Evolutionary conservation across 1,284 basidiomycete species (phyloP).

Genomic region (Cutaneotrichosporon sp.): DNA sequence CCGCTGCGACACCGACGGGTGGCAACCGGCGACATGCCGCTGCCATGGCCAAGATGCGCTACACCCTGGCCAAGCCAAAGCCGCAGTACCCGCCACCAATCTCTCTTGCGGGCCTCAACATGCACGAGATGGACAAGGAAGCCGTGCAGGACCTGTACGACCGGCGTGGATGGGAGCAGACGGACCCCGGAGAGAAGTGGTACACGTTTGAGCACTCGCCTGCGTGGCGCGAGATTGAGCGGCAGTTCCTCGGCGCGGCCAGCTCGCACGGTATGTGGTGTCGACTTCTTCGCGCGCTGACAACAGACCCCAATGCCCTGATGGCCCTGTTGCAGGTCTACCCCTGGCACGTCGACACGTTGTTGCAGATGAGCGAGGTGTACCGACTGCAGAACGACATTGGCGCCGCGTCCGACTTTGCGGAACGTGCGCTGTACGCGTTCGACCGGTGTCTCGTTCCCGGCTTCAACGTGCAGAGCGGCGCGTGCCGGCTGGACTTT

Average conservation of each 20-base stretch:
- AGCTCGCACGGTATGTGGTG: constrained; percentile 63
- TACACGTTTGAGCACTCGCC: constrained; percentile 82
- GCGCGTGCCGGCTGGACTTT: constrained; percentile 77
- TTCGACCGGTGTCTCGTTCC: constrained; percentile 82
- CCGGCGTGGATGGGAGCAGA: constrained; percentile 50
- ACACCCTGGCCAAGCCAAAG: constrained; percentile 44
- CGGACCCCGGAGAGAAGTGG: constrained; percentile 60
- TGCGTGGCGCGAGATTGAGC: constrained; percentile 71
- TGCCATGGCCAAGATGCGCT: constrained; percentile 27
- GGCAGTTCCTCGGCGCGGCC: constrained; percentile 72
- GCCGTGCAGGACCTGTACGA: constrained; percentile 54
- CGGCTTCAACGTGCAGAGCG: constrained; percentile 72
- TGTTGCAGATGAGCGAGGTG: constrained; percentile 72
- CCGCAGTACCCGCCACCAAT: constrained; percentile 48
- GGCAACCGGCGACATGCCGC: constrained; percentile 26
- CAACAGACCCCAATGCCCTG: constrained; percentile 50
- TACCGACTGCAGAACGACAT: constrained; percentile 81
- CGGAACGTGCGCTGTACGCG: constrained; percentile 78
- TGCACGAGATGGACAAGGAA: constrained; percentile 56
- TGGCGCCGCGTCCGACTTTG: constrained; percentile 72
- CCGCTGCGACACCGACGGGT: constrained; percentile 26
- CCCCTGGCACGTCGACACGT: constrained; percentile 81
- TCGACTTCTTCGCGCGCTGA: neutral
- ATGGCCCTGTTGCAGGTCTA: constrained; percentile 51
- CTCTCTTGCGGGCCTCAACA: constrained; percentile 57